Percentiles rank a stretch among this genome's conserved stretches.
Conservation (phyloP, 768 basidiomycete genomes). For the Suillus decipiens region DNA sequence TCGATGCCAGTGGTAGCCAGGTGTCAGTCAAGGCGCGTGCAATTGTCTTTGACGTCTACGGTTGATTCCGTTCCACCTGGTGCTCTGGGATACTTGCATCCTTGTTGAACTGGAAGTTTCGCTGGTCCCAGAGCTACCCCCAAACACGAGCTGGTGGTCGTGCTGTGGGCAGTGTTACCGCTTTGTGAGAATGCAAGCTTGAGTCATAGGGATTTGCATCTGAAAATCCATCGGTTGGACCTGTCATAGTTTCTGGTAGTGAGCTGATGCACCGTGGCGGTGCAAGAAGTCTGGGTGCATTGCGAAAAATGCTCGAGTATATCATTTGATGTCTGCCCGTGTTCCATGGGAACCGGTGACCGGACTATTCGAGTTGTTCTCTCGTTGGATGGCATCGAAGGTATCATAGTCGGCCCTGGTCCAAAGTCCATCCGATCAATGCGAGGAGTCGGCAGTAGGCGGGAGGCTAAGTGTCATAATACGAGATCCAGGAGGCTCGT, state of each 20-base stretch:
- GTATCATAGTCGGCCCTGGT: too few species aligned
- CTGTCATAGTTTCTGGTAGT: conserved; percentile 25
- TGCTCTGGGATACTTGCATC: background rate
- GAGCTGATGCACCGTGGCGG: background rate
- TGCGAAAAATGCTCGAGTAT: too few species aligned
- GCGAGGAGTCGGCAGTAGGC: too few species aligned
- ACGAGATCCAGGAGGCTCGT: too few species aligned
- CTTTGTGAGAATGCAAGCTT: background rate
- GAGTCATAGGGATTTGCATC: conserved; percentile 26
- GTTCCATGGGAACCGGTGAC: too few species aligned
- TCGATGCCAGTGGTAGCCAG: conserved; percentile 12
- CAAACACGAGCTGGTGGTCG: conserved; percentile 1
- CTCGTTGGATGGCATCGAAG: too few species aligned
- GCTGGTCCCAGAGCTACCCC: conserved; percentile 4
- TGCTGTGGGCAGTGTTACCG: background rate
- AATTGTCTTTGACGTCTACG: conserved; percentile 23
- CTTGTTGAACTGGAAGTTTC: conserved; percentile 2
- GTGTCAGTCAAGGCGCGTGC: conserved; percentile 21
- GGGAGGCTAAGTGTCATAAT: too few species aligned
- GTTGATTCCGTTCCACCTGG: background rate
- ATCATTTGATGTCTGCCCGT: too few species aligned
- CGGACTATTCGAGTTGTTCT: too few species aligned
- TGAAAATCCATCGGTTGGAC: conserved; percentile 30
- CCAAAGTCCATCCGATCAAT: too few species aligned
- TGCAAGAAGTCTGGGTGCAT: background rate